Evolutionary conservation across 2,329 filamentous ascomycete genomes (phyloP).

Genomic region (Ophiocordyceps camponoti-floridani): DNA sequence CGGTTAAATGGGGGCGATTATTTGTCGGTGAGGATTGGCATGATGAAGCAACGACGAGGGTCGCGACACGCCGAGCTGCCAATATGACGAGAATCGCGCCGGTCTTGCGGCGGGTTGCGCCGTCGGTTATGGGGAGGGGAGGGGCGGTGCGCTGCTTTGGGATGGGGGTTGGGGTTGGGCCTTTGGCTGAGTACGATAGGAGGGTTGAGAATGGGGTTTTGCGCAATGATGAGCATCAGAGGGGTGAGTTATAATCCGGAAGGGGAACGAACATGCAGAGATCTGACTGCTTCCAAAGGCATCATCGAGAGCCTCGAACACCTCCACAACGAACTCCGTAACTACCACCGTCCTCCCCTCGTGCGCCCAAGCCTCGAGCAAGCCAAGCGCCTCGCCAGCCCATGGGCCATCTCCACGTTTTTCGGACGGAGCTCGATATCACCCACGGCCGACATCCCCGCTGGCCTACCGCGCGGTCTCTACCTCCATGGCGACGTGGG

Average conservation of each 20-base stretch:
- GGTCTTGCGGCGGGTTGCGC: too few relatives aligned
- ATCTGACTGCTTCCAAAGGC: constrained; percentile 35
- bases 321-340: constrained; percentile 63
- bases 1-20: too few relatives aligned
- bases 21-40: too few relatives aligned
- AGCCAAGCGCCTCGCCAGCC: constrained; percentile 26
- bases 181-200: constrained; percentile 74
- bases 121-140: too few relatives aligned
- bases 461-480: constrained; percentile 67
- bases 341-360: constrained; percentile 58
- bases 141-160: too few relatives aligned
- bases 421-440: constrained; percentile 31
- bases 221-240: constrained; percentile 78
- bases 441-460: constrained; percentile 38
- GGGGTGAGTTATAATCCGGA: constrained; percentile 37
- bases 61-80: too few relatives aligned
- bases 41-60: too few relatives aligned
- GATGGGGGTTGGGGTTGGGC: constrained; percentile 27
- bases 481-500: constrained; percentile 96
- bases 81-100: too few relatives aligned
- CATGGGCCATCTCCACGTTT: constrained; percentile 35
- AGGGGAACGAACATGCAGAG: background rate
- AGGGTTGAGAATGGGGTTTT: constrained; percentile 58
- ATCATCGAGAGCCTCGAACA: constrained; percentile 83
- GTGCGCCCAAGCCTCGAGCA: constrained; percentile 51